Percentiles rank a stretch among this genome's conserved stretches.
These are phyloP conservation scores for Leccinum sublutescens DNA, from an alignment of 768 basidiomycete genomes.

Conservation along the genomic window DNA sequence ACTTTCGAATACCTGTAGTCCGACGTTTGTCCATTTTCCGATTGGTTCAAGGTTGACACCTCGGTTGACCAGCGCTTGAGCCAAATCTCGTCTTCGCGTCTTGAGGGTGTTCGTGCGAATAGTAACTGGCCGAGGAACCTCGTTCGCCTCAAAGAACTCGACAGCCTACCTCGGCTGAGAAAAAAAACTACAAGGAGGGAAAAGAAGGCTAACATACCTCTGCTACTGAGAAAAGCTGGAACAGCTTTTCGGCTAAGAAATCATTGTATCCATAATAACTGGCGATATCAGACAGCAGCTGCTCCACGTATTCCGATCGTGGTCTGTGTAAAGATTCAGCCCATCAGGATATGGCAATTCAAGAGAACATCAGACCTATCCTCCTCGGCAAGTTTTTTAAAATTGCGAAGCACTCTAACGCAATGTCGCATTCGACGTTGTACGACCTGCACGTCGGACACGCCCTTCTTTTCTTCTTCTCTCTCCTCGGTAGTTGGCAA, in stretches of 20 bases:
- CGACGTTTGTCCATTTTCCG: slow-evolving; percentile 99
- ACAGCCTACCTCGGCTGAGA: slow-evolving; percentile 61
- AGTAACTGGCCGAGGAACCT: slow-evolving; percentile 92
- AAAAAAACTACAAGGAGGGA: background rate
- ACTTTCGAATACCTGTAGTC: slow-evolving; percentile 97
- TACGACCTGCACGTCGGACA: slow-evolving; percentile 71
- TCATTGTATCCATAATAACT: slow-evolving; percentile 98
- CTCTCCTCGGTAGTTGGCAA: slow-evolving; percentile 71
- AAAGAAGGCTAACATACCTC: slow-evolving; percentile 56
- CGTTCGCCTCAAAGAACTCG: slow-evolving; percentile 98
- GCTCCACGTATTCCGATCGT: slow-evolving; percentile 86
- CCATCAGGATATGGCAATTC: slow-evolving; percentile 1
- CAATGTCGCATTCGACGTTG: slow-evolving; percentile 80
- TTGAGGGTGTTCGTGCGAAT: slow-evolving; percentile 97
- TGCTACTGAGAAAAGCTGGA: slow-evolving; percentile 86
- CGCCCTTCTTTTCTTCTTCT: slow-evolving; percentile 66
- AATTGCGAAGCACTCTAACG: slow-evolving; percentile 68
- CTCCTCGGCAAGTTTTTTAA: slow-evolving; percentile 62
- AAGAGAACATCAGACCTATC: slow-evolving; percentile 46
- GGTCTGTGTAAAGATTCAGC: slow-evolving; percentile 48
- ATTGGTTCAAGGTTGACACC: slow-evolving; percentile 98
- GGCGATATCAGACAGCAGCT: slow-evolving; percentile 84
- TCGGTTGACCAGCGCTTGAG: slow-evolving; percentile 89
- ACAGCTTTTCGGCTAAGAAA: slow-evolving; percentile 91
- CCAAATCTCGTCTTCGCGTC: slow-evolving; percentile 90